Conservation (phyloP, 257 asterid species). For the Coffea eugenioides region DNA sequence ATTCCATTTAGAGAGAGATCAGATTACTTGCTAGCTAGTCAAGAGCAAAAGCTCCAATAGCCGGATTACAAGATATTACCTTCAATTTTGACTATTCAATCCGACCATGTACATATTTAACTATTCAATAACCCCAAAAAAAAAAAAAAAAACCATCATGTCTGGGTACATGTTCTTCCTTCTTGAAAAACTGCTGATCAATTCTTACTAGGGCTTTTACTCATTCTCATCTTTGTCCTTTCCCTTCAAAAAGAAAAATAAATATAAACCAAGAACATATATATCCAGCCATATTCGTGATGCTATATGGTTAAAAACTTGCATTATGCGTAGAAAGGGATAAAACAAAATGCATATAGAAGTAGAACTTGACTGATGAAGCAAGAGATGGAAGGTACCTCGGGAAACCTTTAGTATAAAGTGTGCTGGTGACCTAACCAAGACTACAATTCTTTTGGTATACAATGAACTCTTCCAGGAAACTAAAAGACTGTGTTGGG, state of each 20-base stretch:
- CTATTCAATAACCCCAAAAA: too few relatives aligned
- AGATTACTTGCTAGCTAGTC: neutral
- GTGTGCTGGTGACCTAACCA: slow-evolving; percentile 10
- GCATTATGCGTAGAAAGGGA: neutral
- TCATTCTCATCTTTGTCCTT: neutral
- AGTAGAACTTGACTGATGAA: neutral
- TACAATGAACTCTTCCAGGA: neutral
- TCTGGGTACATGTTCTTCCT: neutral
- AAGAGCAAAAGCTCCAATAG: neutral
- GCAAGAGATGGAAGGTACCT: neutral
- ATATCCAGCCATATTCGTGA: neutral
- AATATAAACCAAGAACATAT: neutral
- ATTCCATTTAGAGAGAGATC: neutral
- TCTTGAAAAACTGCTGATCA: neutral
- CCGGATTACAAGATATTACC: neutral
- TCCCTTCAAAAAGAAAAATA: too few relatives aligned
- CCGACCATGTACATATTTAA: too few relatives aligned
- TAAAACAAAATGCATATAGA: neutral
- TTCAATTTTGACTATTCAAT: slow-evolving; percentile 5
- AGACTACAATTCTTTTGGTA: neutral
- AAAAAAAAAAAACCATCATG: too few relatives aligned
- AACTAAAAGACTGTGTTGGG: neutral
- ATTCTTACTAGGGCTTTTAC: neutral
- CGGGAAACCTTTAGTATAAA: neutral
- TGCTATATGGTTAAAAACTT: neutral